Percentiles rank a stretch among this genome's conserved stretches.
Conservation (phyloP, 2,329 filamentous ascomycete species). For the Exophiala viscosa region DNA sequence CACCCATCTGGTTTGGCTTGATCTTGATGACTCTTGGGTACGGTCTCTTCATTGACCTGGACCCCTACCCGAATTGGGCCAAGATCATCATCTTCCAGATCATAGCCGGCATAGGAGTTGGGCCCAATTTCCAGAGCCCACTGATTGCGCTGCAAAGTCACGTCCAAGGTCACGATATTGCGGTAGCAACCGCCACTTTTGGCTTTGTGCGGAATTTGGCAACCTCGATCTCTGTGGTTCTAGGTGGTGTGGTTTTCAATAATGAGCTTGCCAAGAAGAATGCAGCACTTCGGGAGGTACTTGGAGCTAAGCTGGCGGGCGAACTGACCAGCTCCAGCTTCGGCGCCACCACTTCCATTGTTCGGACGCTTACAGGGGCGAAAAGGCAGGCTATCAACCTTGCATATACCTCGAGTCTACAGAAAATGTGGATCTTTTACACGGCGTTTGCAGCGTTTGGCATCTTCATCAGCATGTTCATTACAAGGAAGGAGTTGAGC, state of each 20-base stretch:
- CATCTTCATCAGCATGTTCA: conserved; percentile 32
- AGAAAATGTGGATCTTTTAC: conserved; percentile 44
- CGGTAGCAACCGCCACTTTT: conserved; percentile 55
- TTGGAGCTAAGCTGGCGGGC: conserved; percentile 32
- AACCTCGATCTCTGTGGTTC: conserved; percentile 51
- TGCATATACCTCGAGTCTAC: conserved; percentile 35
- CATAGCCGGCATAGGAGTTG: conserved; percentile 58
- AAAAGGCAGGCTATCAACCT: conserved; percentile 32
- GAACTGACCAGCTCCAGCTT: conserved; percentile 36
- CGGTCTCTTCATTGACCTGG: conserved; percentile 60
- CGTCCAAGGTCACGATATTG: conserved; percentile 58
- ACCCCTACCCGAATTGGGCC: conserved; percentile 51
- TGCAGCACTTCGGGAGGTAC: conserved; percentile 28
- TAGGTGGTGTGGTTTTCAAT: conserved; percentile 48
- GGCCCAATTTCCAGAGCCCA: conserved; percentile 61
- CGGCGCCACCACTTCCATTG: conserved; percentile 33
- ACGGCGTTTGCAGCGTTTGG: conserved; percentile 31
- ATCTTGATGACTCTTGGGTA: conserved; percentile 61
- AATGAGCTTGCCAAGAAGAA: conserved; percentile 37
- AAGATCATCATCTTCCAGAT: conserved; percentile 55
- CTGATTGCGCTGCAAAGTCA: conserved; percentile 62
- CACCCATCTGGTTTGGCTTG: conserved; percentile 58
- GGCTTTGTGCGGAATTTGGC: conserved; percentile 53
- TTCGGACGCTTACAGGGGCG: conserved; percentile 32
- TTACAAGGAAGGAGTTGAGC: conserved; percentile 35